These are phyloP conservation scores for Bretschneidera sinensis DNA, from an alignment of 345 rosid genomes.

Conservation along the genomic window DNA sequence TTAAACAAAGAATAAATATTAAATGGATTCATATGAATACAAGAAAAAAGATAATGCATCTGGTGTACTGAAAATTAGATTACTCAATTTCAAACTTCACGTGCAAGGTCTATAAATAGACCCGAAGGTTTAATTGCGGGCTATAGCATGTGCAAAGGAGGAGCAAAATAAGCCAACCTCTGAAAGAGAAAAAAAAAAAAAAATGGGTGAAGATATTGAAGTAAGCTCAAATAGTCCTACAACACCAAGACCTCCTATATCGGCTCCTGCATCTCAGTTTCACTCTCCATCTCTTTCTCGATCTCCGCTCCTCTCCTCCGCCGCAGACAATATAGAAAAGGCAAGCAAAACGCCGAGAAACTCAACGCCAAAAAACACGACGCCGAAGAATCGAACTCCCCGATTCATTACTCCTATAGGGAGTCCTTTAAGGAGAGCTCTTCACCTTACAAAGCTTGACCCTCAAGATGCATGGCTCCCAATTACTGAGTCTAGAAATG, in stretches of 20 bases:
- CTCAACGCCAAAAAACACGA: constrained; percentile 38
- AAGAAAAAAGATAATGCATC: too few species aligned
- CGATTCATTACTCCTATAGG: constrained; percentile 59
- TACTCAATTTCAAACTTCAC: too few species aligned
- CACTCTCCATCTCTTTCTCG: constrained; percentile 69
- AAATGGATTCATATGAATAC: too few species aligned
- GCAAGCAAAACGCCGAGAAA: constrained; percentile 33
- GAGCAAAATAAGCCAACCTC: background rate
- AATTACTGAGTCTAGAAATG: constrained; percentile 83
- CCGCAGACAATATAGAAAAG: constrained; percentile 30
- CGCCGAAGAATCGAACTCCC: constrained; percentile 53
- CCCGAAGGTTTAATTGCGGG: too few species aligned
- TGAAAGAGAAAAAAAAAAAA: too few species aligned
- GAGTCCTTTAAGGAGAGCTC: constrained; percentile 48
- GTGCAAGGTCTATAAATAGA: too few species aligned
- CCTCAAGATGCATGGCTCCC: constrained; percentile 88
- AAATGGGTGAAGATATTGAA: background rate
- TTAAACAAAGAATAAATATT: too few species aligned
- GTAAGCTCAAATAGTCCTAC: constrained; percentile 23
- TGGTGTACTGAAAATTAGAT: too few species aligned
- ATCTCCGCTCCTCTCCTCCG: constrained; percentile 44
- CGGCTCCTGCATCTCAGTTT: constrained; percentile 65
- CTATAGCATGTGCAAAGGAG: too few species aligned
- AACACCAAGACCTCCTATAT: constrained; percentile 53
- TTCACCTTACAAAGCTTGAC: constrained; percentile 52